Conservation (phyloP, 805 yeast species). For the Candida sonorensis region DNA sequence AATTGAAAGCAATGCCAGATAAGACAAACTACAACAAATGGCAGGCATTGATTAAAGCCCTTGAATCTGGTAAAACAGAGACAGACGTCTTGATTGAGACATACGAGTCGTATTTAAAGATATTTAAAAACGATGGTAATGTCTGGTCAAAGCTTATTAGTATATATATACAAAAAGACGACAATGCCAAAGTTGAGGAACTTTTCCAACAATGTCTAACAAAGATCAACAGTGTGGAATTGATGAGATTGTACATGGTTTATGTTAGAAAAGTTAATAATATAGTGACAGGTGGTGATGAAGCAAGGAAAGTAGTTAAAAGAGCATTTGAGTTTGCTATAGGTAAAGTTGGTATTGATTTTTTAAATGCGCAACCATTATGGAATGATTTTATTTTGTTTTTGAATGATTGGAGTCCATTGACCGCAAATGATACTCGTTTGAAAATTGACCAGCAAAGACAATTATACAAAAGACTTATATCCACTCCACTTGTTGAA, state of each 20-base stretch:
- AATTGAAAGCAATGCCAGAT: too few relatives aligned
- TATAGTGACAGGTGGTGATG: slow-evolving; percentile 75
- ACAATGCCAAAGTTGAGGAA: slow-evolving; percentile 55
- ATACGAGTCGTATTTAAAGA: slow-evolving; percentile 52
- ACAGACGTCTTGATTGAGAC: slow-evolving; percentile 51
- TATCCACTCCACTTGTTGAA: slow-evolving; percentile 68
- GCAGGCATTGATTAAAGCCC: slow-evolving; percentile 46
- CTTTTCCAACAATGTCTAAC: slow-evolving; percentile 61
- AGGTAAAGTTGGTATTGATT: slow-evolving; percentile 72
- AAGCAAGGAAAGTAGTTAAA: slow-evolving; percentile 63
- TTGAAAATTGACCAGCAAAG: slow-evolving; percentile 74
- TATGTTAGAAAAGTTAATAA: slow-evolving; percentile 69
- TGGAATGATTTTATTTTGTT: slow-evolving; percentile 85
- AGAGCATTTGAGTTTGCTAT: slow-evolving; percentile 83
- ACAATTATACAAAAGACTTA: slow-evolving; percentile 59
- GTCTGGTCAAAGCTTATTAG: slow-evolving; percentile 74
- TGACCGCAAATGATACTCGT: slow-evolving; percentile 77
- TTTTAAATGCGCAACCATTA: slow-evolving; percentile 50
- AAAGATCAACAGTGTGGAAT: slow-evolving; percentile 51
- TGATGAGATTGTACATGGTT: slow-evolving; percentile 73
- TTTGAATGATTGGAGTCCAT: slow-evolving; percentile 70
- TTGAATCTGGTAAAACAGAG: slow-evolving; percentile 49
- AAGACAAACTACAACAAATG: slow-evolving; percentile 51
- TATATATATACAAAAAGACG: slow-evolving; percentile 57
- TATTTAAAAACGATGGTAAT: slow-evolving; percentile 62